Evolutionary conservation across 2,329 filamentous ascomycete genomes (phyloP).

Genomic region (Paecilomyces variotii): DNA sequence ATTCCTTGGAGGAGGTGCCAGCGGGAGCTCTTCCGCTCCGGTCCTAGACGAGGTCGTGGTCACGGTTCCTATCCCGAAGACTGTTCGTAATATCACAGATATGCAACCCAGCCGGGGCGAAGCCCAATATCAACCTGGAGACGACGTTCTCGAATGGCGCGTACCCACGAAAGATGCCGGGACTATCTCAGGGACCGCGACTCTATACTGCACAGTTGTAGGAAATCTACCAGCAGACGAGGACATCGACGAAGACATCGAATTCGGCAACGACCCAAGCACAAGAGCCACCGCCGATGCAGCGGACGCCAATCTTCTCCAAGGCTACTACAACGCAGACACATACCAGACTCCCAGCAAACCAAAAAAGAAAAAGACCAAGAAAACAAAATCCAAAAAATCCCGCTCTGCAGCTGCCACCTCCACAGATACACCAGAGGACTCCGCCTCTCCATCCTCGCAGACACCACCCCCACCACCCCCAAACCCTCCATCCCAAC

Average conservation of each 20-base stretch:
- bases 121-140: constrained; percentile 68
- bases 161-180: constrained; percentile 70
- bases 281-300: neutral
- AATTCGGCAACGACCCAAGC: constrained; percentile 18
- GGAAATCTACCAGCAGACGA: constrained; percentile 49
- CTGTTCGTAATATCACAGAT: constrained; percentile 76
- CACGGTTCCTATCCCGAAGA: constrained; percentile 67
- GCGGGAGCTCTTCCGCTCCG: constrained; percentile 53
- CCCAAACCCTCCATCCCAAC: constrained; percentile 6
- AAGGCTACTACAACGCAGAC: constrained; percentile 38
- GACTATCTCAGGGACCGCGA: constrained; percentile 59
- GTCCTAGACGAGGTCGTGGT: constrained; percentile 69
- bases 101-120: constrained; percentile 75
- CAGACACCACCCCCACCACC: constrained; percentile 9
- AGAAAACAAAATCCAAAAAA: constrained; percentile 18
- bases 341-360: constrained; percentile 21
- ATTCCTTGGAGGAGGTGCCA: constrained; percentile 38
- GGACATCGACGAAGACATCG: constrained; percentile 36
- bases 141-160: constrained; percentile 70
- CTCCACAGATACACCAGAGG: constrained; percentile 9
- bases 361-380: constrained; percentile 29
- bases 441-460: constrained; percentile 6
- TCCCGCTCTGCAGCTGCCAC: constrained; percentile 18
- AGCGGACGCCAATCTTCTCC: constrained; percentile 29
- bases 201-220: constrained; percentile 70